A percentile compares a stretch with the other conserved stretches of the same genome.
Evolutionary conservation across 2,329 filamentous ascomycete genomes (phyloP).

Genomic region (Pestalotiopsis sp.): DNA sequence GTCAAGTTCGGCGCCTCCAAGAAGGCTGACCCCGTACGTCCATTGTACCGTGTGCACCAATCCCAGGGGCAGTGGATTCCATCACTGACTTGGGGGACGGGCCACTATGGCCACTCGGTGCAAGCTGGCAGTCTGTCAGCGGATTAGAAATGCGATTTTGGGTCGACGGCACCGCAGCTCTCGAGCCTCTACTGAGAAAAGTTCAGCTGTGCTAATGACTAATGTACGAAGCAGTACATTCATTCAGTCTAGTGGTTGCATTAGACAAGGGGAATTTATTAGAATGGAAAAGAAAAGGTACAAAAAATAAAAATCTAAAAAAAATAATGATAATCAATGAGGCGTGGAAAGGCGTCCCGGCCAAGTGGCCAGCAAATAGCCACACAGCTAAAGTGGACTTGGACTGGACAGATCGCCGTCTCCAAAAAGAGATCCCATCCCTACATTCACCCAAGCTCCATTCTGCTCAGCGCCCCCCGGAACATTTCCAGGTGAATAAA

Average conservation of each 20-base stretch:
- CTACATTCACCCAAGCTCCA: conserved; percentile 6
- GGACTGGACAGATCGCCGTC: conserved; percentile 15
- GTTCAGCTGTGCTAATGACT: background rate
- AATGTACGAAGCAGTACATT: background rate
- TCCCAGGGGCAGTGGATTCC: background rate
- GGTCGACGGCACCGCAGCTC: background rate
- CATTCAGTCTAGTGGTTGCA: background rate
- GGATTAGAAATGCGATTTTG: conserved; percentile 10
- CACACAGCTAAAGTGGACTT: background rate
- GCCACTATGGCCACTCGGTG: background rate
- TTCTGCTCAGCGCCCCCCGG: background rate
- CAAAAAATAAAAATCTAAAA: background rate
- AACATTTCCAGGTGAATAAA: conserved; percentile 11
- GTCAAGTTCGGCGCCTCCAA: conserved; percentile 9
- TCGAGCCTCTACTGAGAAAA: background rate
- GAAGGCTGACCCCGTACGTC: background rate
- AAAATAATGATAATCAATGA: background rate
- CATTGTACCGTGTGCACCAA: no score
- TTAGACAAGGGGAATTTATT: background rate
- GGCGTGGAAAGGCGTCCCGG: background rate
- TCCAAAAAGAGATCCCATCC: conserved; percentile 5
- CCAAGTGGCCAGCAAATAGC: background rate
- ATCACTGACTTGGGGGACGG: background rate
- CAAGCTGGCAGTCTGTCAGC: background rate
- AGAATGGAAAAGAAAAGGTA: background rate